These are phyloP conservation scores for Psophocarpus tetragonolobus DNA, from an alignment of 306 rosid species.

Conservation along the genomic window DNA sequence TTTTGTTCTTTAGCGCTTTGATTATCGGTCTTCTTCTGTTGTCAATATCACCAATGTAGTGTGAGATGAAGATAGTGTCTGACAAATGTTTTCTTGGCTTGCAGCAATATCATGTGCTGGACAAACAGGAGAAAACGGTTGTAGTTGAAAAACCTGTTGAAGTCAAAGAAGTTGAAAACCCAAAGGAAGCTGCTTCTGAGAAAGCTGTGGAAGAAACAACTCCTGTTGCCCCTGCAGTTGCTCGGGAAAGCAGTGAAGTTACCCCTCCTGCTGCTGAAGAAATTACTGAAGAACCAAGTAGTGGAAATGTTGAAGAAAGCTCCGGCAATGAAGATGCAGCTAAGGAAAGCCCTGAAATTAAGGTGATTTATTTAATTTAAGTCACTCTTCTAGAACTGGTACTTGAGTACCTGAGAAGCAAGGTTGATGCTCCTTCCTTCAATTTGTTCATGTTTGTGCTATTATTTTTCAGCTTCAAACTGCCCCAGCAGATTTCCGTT, in stretches of 20 bases:
- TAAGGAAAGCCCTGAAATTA: constrained; percentile 76
- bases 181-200: constrained; percentile 47
- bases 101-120: constrained; percentile 71
- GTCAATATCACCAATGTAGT: neutral
- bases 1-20: neutral
- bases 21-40: neutral
- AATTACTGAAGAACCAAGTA: constrained; percentile 51
- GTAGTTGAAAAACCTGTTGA: constrained; percentile 51
- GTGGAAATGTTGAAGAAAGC: constrained; percentile 45
- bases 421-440: neutral
- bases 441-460: constrained; percentile 19
- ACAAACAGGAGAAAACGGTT: constrained; percentile 53
- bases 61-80: neutral
- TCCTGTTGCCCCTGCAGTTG: constrained; percentile 38
- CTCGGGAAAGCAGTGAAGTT: constrained; percentile 55
- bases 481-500: constrained; percentile 94
- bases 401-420: neutral
- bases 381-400: neutral
- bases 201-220: constrained; percentile 46
- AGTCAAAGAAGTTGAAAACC: constrained; percentile 63
- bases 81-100: constrained; percentile 26
- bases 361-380: constrained; percentile 48
- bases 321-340: constrained; percentile 61
- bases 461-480: constrained; percentile 80
- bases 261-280: constrained; percentile 48